These are phyloP conservation scores for Lasiodiplodia citricola DNA, from an alignment of 2,329 filamentous ascomycete genomes.

Conservation along the genomic window DNA sequence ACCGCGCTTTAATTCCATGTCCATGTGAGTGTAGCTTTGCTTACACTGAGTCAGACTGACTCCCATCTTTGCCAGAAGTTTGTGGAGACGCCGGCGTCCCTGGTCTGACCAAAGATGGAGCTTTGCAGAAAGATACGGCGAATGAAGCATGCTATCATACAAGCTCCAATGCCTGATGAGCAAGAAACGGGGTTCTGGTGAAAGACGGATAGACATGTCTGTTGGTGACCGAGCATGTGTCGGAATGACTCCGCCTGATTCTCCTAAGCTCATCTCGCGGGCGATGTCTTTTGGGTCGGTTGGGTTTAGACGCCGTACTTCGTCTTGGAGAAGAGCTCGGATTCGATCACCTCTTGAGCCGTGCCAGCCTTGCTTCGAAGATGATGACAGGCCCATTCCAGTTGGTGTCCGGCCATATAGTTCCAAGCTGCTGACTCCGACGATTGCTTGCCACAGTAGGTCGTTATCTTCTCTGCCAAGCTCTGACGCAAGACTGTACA, in stretches of 20 bases:
- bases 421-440: constrained; percentile 93
- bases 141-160: constrained; percentile 98
- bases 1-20: constrained; percentile 92
- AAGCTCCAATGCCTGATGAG: constrained; percentile 95
- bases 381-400: constrained; percentile 69
- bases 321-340: constrained; percentile 84
- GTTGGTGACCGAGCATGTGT: constrained; percentile 87
- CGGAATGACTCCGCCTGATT: constrained; percentile 81
- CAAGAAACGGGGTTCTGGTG: constrained; percentile 90
- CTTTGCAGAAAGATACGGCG: constrained; percentile 88
- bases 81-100: constrained; percentile 87
- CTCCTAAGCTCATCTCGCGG: constrained; percentile 66
- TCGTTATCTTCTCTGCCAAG: constrained; percentile 97
- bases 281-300: constrained; percentile 64
- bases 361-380: constrained; percentile 72
- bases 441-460: constrained; percentile 90
- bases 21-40: constrained; percentile 97
- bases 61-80: constrained; percentile 96
- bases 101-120: constrained; percentile 94
- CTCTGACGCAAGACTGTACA: constrained; percentile 94
- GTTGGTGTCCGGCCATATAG: constrained; percentile 86
- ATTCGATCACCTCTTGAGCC: constrained; percentile 82
- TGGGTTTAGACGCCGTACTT: constrained; percentile 91
- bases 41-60: constrained; percentile 92
- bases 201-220: constrained; percentile 89